Percentiles rank a stretch among this genome's conserved stretches.
Conservation (phyloP, 495 filamentous ascomycete genomes). For the Neurospora tetraspora region DNA sequence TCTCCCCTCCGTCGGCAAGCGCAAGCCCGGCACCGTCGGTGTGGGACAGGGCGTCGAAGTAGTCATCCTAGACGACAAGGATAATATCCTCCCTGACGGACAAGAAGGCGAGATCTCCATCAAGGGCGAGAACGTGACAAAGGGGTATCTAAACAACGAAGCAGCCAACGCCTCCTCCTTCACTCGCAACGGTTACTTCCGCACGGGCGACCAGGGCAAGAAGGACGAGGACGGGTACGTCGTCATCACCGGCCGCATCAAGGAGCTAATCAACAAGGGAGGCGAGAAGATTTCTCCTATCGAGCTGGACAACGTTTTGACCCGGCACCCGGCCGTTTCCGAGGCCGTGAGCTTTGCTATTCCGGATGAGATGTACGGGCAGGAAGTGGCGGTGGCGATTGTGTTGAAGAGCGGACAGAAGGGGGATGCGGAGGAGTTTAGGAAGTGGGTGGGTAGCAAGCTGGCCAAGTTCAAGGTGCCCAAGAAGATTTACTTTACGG, state of each 20-base stretch:
- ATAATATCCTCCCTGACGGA: slow-evolving; percentile 51
- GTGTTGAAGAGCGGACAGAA: slow-evolving; percentile 55
- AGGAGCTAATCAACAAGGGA: slow-evolving; percentile 77
- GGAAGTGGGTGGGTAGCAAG: slow-evolving; percentile 52
- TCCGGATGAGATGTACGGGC: slow-evolving; percentile 65
- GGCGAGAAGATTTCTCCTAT: slow-evolving; percentile 80
- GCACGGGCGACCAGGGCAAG: slow-evolving; percentile 76
- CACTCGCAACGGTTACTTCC: slow-evolving; percentile 55
- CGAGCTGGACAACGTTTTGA: slow-evolving; percentile 70
- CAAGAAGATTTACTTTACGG: slow-evolving; percentile 70
- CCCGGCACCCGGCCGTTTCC: slow-evolving; percentile 54
- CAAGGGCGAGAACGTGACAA: slow-evolving; percentile 67
- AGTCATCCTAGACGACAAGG: slow-evolving; percentile 57
- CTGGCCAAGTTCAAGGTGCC: slow-evolving; percentile 79
- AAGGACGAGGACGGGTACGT: slow-evolving; percentile 65
- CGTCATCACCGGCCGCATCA: slow-evolving; percentile 69
- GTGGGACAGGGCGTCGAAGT: slow-evolving; percentile 74
- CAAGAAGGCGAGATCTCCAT: slow-evolving; percentile 72
- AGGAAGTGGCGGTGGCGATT: slow-evolving; percentile 69
- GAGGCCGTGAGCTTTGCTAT: slow-evolving; percentile 80
- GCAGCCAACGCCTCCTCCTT: slow-evolving; percentile 62
- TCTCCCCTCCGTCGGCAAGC: slow-evolving; percentile 52
- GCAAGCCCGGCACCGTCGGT: slow-evolving; percentile 70
- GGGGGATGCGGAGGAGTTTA: slow-evolving; percentile 48
- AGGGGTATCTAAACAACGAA: slow-evolving; percentile 73